Evolutionary conservation across 306 rosid species (phyloP), one percentile per base, ranked within the genome.

Genomic region (Citrullus amarus): DNA sequence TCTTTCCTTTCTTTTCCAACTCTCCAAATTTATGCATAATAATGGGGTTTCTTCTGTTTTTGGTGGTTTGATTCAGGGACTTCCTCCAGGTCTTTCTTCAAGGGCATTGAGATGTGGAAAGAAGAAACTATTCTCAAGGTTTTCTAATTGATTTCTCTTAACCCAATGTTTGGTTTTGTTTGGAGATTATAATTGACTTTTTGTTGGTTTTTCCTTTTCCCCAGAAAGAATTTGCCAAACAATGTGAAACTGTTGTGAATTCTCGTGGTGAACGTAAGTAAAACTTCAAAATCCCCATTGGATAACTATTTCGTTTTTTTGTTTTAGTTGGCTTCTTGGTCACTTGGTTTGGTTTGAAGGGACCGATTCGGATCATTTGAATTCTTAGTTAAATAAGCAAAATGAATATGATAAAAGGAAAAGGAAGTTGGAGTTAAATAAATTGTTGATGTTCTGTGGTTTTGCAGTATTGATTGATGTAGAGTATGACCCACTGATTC

Each of bases 101-200:
- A 81, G 76, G 98, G 92, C 75, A 70, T 81, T 14, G 83, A 80
- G 87, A 89, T 90, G 96, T 94, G 98, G 98, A 90, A 74, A 85
- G 84, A 81, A 46, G 98, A 94, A 88, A 88, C 91, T 62, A 20
- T 89, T 57, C 28, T 86, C 16, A 88, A 89, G 87, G 98, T 92
- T 5, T 58, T 48, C 43, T 36, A 9, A 11, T 16, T 7, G 13
- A 0, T 58, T 77, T 46, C 16, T 43, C 46, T 20, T 18, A 28
- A 22, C 3, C 38, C 2, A 72, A 72, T 72, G n/a, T 3, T 14
- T 28, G 1, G 13, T 22, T 48, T 71, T 48, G 22, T 48, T 14
- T 28, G 39, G 5, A 70, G 18, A 25, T 25, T 11, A 20, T 32
- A 28, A 48, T 25, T 69, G 11, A 0, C 11, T 44, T 13, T 41